Evolutionary conservation across 2,329 filamentous ascomycete species (phyloP).

Genomic region (Dothidotthia symphoricarpi): DNA sequence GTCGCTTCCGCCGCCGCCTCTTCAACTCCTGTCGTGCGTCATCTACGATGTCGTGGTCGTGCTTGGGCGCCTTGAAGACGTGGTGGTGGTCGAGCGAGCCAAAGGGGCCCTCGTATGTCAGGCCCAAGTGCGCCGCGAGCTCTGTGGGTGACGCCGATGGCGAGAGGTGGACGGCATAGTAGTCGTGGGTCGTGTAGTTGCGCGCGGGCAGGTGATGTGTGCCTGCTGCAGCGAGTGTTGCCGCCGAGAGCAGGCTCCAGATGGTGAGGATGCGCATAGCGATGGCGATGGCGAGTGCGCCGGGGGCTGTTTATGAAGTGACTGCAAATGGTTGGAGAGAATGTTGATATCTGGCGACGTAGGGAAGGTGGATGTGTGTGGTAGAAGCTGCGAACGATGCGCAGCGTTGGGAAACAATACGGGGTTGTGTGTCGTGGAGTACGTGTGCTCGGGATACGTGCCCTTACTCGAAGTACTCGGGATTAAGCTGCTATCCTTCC

Average conservation of each 20-base stretch:
- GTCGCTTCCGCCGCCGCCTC: conserved; percentile 62
- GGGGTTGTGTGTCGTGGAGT: too few relatives aligned
- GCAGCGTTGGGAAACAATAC: too few relatives aligned
- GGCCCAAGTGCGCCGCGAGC: conserved; percentile 69
- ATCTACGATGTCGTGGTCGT: conserved; percentile 56
- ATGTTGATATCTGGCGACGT: too few relatives aligned
- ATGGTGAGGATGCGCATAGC: conserved; percentile 51
- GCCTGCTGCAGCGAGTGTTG: conserved; percentile 31
- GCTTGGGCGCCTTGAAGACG: conserved; percentile 71
- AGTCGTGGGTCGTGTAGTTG: conserved; percentile 79
- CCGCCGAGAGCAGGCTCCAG: conserved; percentile 37
- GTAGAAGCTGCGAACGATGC: too few relatives aligned
- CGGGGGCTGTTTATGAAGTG: too few relatives aligned
- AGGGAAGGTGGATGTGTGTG: too few relatives aligned
- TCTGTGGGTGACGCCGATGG: conserved; percentile 62
- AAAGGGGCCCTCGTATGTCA: conserved; percentile 77
- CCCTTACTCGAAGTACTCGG: too few relatives aligned
- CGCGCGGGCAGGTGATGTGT: conserved; percentile 52
- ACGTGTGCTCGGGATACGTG: too few relatives aligned
- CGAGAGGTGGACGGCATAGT: conserved; percentile 86
- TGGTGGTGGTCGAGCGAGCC: conserved; percentile 78
- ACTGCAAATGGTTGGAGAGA: background rate
- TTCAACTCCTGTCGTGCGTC: conserved; percentile 53
- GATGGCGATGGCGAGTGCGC: conserved; percentile 2
- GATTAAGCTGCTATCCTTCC: too few relatives aligned